These are phyloP conservation scores for Taphrina flavorubra DNA, from an alignment of 1,139 yeast species.

Conservation along the genomic window DNA sequence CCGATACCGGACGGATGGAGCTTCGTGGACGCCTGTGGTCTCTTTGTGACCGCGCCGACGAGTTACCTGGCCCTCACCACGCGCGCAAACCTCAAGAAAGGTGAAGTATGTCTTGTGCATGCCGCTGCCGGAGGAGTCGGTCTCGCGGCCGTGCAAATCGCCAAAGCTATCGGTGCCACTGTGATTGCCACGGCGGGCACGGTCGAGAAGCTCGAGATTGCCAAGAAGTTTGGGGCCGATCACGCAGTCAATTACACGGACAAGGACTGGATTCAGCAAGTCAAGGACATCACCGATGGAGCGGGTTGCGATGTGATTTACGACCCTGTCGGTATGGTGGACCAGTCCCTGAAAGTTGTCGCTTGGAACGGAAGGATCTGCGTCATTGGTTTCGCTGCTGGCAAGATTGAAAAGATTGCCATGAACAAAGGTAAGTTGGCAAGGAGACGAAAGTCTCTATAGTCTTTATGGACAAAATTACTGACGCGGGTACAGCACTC, in stretches of 20 bases:
- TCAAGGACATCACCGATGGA: slow-evolving; percentile 39
- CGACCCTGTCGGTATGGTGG: slow-evolving; percentile 44
- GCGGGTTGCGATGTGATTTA: slow-evolving; percentile 43
- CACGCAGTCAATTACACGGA: slow-evolving; percentile 42
- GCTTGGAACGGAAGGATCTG: slow-evolving; percentile 44
- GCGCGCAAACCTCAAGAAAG: slow-evolving; percentile 58
- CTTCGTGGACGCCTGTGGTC: slow-evolving; percentile 40
- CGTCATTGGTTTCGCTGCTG: slow-evolving; percentile 44
- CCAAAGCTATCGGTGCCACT: slow-evolving; percentile 55
- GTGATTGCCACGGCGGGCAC: slow-evolving; percentile 54
- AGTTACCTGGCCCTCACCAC: slow-evolving; percentile 58
- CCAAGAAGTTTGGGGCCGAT: slow-evolving; percentile 43
- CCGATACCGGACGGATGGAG: slow-evolving; percentile 39
- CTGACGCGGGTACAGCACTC: slow-evolving; percentile 21
- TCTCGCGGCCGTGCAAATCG: slow-evolving; percentile 58
- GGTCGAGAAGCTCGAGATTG: slow-evolving; percentile 46
- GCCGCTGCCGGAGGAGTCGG: slow-evolving; percentile 57
- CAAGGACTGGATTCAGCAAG: slow-evolving; percentile 43
- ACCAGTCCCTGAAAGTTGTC: slow-evolving; percentile 43
- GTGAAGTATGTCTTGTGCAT: slow-evolving; percentile 55
- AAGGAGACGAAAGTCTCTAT: no score
- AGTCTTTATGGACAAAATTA: neutral
- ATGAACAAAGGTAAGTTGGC: slow-evolving; percentile 32
- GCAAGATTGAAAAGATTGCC: slow-evolving; percentile 43
- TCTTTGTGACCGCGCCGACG: slow-evolving; percentile 41